Evolutionary conservation across 2,329 filamentous ascomycete species (phyloP), one percentile per base, ranked within the genome.

Genomic region (Penicillium sp.): DNA sequence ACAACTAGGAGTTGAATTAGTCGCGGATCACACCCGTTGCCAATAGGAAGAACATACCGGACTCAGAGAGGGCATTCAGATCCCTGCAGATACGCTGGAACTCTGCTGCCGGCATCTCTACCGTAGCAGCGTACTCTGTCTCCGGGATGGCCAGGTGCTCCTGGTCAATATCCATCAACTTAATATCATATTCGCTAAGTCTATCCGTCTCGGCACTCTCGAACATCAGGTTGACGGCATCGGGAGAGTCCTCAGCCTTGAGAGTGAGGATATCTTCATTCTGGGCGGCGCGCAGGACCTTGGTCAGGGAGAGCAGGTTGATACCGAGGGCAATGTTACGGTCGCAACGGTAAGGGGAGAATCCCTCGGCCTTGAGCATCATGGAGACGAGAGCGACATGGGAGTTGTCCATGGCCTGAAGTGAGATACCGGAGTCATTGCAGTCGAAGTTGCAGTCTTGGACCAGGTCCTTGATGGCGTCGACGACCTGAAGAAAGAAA

Each of bases 391-490:
- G 87, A 55, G 93, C 93, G 63, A 98, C 93, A 75, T 98, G 93
- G 44, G 90, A 97, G 82, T 97, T 98, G 79, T 98, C 93, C 94
- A 98, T 98, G 66, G 93, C 93, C 75, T 98, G 93, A 49, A 98
- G 87, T 44, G 91, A 90, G 66, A 98, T 93, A 55, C 93, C 93
- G 48, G 88, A 91, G 79, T 98, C 94, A 85, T 97, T 98, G 85
- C 94, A 98, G 79, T 98, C 93, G 76, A 98, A 98, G 77, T 98
- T 98, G 84, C 93, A 98, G 76, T 98, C 93, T 74, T 97, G 93
- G 47, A 98, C 93, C 44, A 98, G 83, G 66, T 98, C 93, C 75
- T 96, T 97, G 83, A 98, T 96, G 63, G 94, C 88, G 70, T 98
- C 94, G 65, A 98, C 90, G 57, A 97, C 88, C 89, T 95, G n/a